Base-by-base conservation (phyloP, 441 rosid genomes). In the Macaranga tanarius region DNA sequence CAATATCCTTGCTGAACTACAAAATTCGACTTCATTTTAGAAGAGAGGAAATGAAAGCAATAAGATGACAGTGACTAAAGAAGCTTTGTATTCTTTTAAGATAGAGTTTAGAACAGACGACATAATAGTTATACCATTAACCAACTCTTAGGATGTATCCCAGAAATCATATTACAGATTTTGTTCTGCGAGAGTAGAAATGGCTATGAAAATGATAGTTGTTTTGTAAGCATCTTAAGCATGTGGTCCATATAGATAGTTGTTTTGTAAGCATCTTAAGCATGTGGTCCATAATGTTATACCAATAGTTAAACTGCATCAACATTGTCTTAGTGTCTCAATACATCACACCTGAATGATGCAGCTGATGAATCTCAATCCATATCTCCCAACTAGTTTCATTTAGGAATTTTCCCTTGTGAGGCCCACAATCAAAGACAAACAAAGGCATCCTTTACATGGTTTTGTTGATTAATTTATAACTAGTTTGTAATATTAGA, bases 1-100 rank as follows among this genome's bases (percentile, higher is more conserved):
- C 86, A 13, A 91, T 89, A 79, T 92, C 96, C 90, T 91, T 91
- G 85, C 97, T 92, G 92, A 77, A 79, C 79, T 57, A 83, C 73
- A 73, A 80, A 76, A 63, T 23, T 59, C 64, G 42, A 62, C 19
- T 42, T 74, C 52, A 28, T 70, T 54, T 79, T 65, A 80, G 76
- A 75, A 55, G 26, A 31, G 26, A n/a, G 22, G 45, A 52, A 50
- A 61, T 2, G 3, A 22, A 20, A 75, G 67, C 16, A 10, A 40
- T 15, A 56, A 54, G 38, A 66, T 2, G 26, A 20, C 4, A 75
- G 50, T 54, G 25, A 52, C n/a, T 45, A 25, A 59, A 0, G 20
- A 26, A n/a, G 22, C 28, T 44, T 28, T 45, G 40, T 10, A 6
- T 23, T 48, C 12, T 22, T 31, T 20, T 0, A 2, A 22, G 16